Base-by-base conservation (phyloP, 1,139 yeast genomes). In the Yamadazyma mexicana region DNA sequence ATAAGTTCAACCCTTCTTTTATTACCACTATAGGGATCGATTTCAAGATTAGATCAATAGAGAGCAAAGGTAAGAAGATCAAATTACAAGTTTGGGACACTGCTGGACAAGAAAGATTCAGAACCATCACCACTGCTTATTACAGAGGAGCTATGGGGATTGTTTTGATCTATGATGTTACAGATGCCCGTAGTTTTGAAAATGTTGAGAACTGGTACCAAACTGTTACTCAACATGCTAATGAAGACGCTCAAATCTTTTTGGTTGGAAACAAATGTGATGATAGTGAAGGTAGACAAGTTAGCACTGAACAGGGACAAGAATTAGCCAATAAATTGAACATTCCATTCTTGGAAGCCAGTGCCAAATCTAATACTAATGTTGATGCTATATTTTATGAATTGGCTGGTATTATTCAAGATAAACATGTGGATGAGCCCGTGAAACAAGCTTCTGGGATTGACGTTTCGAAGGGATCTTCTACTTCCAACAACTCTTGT, bases 141-240 rank as follows among this genome's bases (percentile, higher is more conserved):
- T 92, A 94, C 70, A 81, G 99, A 65, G 97, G 98, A 42, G 98
- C 99, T 44, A 88, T 89, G 94, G 99, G 98, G 47, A 92, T 94
- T 61, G 81, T 92, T 44, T 79, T 92, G 52, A 96, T 92, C 37
- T 92, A 92, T 66, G 99, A 92, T 64, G 98, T 92, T 40, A 86
- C 96, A 29, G 98, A 94, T 64, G 89, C 89, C 55, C 81, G 94
- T 66, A 86, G 96, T 31, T 94, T 92, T 68, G 89, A 85, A 55
- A 81, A 78, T 53, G 80, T 77, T 32, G 88, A 88, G 60, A 87
- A 87, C 54, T 92, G 98, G 98, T 87, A 79, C 68, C 82, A 86
- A 55, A 91, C 97, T 25, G 97, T 92, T 33, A 87, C 89, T 59
- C 96, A 89, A 62, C 96, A 94, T 56, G 98, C 98, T 34, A 86